Percentiles rank a stretch among this genome's conserved stretches.
Evolutionary conservation across 2,329 filamentous ascomycete species (phyloP).

Genomic region (Polychaeton citri): DNA sequence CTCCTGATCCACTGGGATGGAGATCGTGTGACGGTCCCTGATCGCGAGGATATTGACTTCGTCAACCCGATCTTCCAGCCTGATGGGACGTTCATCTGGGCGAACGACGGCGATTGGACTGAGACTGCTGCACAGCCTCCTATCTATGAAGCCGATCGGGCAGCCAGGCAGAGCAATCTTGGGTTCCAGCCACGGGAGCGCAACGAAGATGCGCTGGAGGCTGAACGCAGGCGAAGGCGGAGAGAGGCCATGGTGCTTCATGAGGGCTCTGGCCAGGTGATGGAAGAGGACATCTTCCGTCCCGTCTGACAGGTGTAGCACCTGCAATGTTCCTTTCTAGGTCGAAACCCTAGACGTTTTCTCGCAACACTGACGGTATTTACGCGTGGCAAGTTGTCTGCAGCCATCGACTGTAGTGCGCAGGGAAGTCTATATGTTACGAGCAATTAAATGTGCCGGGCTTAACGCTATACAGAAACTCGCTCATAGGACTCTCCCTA

Average conservation of each 20-base stretch:
- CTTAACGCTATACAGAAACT: too few species aligned
- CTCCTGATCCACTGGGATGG: slow-evolving; percentile 13
- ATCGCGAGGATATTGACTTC: neutral
- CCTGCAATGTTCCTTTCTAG: too few species aligned
- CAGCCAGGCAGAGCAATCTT: neutral
- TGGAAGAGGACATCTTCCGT: slow-evolving; percentile 52
- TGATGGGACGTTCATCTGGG: slow-evolving; percentile 1
- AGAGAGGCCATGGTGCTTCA: slow-evolving; percentile 85
- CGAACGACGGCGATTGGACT: slow-evolving; percentile 1
- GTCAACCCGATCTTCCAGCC: slow-evolving; percentile 1
- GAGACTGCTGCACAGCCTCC: neutral
- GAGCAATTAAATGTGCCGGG: too few species aligned
- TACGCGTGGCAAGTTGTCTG: too few species aligned
- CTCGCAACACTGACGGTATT: too few species aligned
- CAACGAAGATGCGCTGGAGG: slow-evolving; percentile 48
- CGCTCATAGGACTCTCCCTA: too few species aligned
- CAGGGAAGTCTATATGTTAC: too few species aligned
- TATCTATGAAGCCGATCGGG: neutral
- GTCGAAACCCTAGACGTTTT: too few species aligned
- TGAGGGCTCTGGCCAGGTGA: slow-evolving; percentile 65
- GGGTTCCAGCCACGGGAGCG: slow-evolving; percentile 13
- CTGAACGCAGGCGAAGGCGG: slow-evolving; percentile 54
- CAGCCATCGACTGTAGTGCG: too few species aligned
- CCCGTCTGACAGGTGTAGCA: too few species aligned
- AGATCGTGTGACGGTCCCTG: slow-evolving; percentile 6